Conservation (phyloP, 352 stramenopile genomes). For the Pythium monospermum region DNA sequence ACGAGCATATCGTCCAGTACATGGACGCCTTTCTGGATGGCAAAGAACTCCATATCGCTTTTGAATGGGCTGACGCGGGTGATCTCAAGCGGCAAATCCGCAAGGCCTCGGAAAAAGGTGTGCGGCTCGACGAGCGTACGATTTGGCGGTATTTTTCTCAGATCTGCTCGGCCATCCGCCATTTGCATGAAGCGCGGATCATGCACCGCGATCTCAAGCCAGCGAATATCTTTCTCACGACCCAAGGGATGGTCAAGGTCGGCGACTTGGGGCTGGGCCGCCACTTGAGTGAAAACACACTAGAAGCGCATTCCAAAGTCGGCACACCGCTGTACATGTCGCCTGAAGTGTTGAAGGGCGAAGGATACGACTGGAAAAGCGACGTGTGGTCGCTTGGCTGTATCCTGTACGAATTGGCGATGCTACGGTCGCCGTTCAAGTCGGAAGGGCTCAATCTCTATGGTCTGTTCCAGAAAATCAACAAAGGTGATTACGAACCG, state of each 20-base stretch:
- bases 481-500: conserved; percentile 76
- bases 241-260: conserved; percentile 89
- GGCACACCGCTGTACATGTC: conserved; percentile 95
- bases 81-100: conserved; percentile 92
- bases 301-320: conserved; percentile 88
- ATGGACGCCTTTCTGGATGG: conserved; percentile 88
- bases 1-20: conserved; percentile 92
- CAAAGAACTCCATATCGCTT: conserved; percentile 91
- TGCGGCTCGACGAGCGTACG: conserved; percentile 88
- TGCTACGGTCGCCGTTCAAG: conserved; percentile 93
- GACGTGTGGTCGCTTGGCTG: conserved; percentile 95
- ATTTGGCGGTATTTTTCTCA: conserved; percentile 94
- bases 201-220: conserved; percentile 94
- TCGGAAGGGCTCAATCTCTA: conserved; percentile 88
- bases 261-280: conserved; percentile 74
- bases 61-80: conserved; percentile 92
- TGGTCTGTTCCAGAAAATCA: conserved; percentile 91
- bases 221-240: conserved; percentile 92
- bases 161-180: conserved; percentile 78
- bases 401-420: conserved; percentile 94
- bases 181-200: conserved; percentile 88
- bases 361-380: conserved; percentile 94
- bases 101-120: conserved; percentile 80
- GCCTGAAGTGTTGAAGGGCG: conserved; percentile 89
- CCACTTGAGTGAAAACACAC: conserved; percentile 73